These are phyloP conservation scores for Penicillium bialowiezense DNA, from an alignment of 495 filamentous ascomycete genomes.

Conservation along the genomic window DNA sequence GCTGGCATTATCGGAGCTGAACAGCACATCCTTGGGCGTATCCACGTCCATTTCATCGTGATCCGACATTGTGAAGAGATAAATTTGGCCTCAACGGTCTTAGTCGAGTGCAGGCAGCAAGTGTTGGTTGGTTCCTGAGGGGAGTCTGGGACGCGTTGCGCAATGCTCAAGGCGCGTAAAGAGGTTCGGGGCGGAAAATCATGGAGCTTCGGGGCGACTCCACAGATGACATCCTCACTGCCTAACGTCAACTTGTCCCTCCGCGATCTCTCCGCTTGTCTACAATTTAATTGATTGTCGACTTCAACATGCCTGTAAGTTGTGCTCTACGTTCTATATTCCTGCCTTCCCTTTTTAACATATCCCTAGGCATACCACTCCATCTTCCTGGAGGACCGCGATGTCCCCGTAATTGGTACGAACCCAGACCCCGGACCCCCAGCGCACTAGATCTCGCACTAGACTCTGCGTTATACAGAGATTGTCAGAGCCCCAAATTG, in stretches of 20 bases:
- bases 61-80: constrained; percentile 70
- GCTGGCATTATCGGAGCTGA: constrained; percentile 56
- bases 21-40: constrained; percentile 57
- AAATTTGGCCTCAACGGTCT: not conserved
- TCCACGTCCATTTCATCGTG: constrained; percentile 87
- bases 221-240: constrained; percentile 41
- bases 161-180: constrained; percentile 43
- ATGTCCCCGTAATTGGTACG: constrained; percentile 64
- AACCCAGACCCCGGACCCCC: constrained; percentile 12
- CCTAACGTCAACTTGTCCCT: constrained; percentile 22
- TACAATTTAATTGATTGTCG: constrained; percentile 13
- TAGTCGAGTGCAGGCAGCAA: constrained; percentile 1
- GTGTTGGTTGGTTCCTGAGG: not conserved
- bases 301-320: constrained; percentile 51
- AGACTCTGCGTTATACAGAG: constrained; percentile 1
- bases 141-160: constrained; percentile 20
- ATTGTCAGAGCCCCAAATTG: not conserved
- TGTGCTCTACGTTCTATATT: not conserved
- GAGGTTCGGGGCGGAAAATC: constrained; percentile 47
- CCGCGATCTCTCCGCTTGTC: constrained; percentile 11
- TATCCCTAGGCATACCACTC: constrained; percentile 78
- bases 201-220: constrained; percentile 23
- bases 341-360: constrained; percentile 6
- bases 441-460: constrained; percentile 2
- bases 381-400: constrained; percentile 81